Base-by-base conservation (phyloP, 2,329 filamentous ascomycete genomes). In the Dothiorella sarmentorum region DNA sequence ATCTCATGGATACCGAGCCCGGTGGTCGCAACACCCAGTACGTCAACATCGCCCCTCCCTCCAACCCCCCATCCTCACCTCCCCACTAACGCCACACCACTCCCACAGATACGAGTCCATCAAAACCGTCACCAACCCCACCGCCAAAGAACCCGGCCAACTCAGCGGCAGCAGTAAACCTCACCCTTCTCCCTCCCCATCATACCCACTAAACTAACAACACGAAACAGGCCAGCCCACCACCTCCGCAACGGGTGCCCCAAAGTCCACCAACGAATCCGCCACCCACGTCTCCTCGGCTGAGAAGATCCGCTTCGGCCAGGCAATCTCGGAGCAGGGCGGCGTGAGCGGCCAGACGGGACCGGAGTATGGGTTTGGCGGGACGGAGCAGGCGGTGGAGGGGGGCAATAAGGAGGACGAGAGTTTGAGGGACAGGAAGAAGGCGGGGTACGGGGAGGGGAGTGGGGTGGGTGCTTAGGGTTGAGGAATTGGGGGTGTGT, bases 21-120 rank as follows among this genome's bases (percentile, higher is more conserved):
- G 84, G 85, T 66, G 85, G 85, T 63, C 82, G 86, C 69, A 77
- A 77, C 60, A 81, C 79, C 4, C 84, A 84, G 78, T 84, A 75
- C 57, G 73, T 64, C 11, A 15, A 55, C 33, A 2, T 11, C 2
- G n/a, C n/a, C 6, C 56, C 26, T 33, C 47, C 35, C n/a, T 44
- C 15, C 58, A 7, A 20, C 42, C 33, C 29, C 17, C 33, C 29
- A 22, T 29, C 18, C 33, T 24, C 22, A 47, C n/a, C 24, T 15
- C 18, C 18, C 24, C 18, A 5, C 35, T 57, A 20, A 17, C 10
- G 5, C 3, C 26, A 33, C 11, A 33, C n/a, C 24, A n/a, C n/a
- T n/a, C n/a, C n/a, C 10, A 20, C 57, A 83, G 81, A 71, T 86
- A 87, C 69, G 84, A 86, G 73, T 81, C 77, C 51, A 78, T 79